These are phyloP conservation scores for Naganishia friedmannii DNA, from an alignment of 768 basidiomycete species.

Conservation along the genomic window DNA sequence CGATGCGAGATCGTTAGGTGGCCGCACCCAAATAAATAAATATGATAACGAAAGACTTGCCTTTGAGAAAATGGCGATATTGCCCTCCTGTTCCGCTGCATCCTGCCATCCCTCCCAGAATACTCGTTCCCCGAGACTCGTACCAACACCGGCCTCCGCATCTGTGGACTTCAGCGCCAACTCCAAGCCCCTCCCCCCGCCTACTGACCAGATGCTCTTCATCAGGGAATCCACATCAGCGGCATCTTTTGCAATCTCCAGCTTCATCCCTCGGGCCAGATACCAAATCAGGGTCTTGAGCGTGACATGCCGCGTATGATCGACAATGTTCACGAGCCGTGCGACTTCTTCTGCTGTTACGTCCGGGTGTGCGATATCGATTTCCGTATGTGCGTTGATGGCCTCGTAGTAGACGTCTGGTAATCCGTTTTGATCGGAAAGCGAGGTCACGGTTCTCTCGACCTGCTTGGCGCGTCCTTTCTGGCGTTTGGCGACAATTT, in stretches of 20 bases:
- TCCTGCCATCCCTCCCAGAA: constrained; percentile 23
- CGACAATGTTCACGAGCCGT: constrained; percentile 13
- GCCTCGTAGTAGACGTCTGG: constrained; percentile 19
- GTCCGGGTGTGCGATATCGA: constrained; percentile 19
- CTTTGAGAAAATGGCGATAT: constrained; percentile 47
- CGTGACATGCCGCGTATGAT: constrained; percentile 18
- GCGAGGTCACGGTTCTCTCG: background rate
- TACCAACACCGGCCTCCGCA: background rate
- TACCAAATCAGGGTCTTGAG: constrained; percentile 22
- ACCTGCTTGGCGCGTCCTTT: background rate
- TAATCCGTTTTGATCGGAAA: constrained; percentile 11
- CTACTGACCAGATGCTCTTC: constrained; percentile 11
- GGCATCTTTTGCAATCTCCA: constrained; percentile 4
- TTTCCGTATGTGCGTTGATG: constrained; percentile 18
- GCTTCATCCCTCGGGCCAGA: constrained; percentile 6
- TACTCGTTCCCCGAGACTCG: constrained; percentile 9
- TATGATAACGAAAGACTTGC: constrained; percentile 33
- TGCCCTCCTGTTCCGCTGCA: constrained; percentile 17
- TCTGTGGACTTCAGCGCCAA: constrained; percentile 1
- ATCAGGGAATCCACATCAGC: constrained; percentile 12
- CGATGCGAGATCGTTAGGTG: background rate
- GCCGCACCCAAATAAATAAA: background rate
- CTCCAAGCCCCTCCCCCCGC: constrained; percentile 9
- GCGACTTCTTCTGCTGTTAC: constrained; percentile 19
- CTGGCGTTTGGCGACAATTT: background rate